These are phyloP conservation scores for Cercospora sp. DNA, from an alignment of 2,329 filamentous ascomycete genomes.

Conservation along the genomic window DNA sequence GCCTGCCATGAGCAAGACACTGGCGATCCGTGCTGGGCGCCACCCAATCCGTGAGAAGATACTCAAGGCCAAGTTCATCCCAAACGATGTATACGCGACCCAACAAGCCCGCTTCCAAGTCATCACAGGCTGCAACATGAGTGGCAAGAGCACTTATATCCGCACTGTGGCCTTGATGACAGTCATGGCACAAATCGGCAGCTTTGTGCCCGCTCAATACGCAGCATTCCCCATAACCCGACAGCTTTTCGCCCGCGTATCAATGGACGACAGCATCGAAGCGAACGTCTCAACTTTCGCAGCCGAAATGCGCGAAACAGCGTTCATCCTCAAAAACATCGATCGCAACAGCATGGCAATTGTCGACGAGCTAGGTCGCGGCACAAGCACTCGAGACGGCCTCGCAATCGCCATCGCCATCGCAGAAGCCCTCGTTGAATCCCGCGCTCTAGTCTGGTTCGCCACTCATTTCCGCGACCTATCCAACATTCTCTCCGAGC, in stretches of 20 bases:
- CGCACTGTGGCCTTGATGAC: conserved; percentile 78
- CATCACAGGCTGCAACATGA: conserved; percentile 97
- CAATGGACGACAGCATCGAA: conserved; percentile 83
- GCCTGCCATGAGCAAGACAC: conserved; percentile 66
- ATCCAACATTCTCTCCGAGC: conserved; percentile 70
- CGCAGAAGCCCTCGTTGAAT: conserved; percentile 81
- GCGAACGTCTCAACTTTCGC: conserved; percentile 92
- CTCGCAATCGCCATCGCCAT: conserved; percentile 87
- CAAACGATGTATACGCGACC: conserved; percentile 87
- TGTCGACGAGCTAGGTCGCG: conserved; percentile 87
- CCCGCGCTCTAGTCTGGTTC: conserved; percentile 79
- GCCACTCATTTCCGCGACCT: conserved; percentile 89
- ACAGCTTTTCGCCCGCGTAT: conserved; percentile 83
- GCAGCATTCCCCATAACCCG: conserved; percentile 78
- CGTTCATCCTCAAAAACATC: conserved; percentile 85
- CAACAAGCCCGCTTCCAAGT: conserved; percentile 83
- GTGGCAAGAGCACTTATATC: conserved; percentile 94
- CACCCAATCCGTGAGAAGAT: conserved; percentile 79
- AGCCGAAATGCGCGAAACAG: conserved; percentile 92
- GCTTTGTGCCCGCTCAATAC: conserved; percentile 83
- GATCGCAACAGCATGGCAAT: conserved; percentile 65
- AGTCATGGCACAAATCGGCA: conserved; percentile 92
- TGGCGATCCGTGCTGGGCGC: conserved; percentile 72
- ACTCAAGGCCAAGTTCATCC: conserved; percentile 68
- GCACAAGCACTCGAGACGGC: conserved; percentile 85